A percentile compares a stretch with the other conserved stretches of the same genome.
phyloP scores from a whole-genome alignment of 2,329 filamentous ascomycete species.

The Trichoderma atroviride region DNA sequence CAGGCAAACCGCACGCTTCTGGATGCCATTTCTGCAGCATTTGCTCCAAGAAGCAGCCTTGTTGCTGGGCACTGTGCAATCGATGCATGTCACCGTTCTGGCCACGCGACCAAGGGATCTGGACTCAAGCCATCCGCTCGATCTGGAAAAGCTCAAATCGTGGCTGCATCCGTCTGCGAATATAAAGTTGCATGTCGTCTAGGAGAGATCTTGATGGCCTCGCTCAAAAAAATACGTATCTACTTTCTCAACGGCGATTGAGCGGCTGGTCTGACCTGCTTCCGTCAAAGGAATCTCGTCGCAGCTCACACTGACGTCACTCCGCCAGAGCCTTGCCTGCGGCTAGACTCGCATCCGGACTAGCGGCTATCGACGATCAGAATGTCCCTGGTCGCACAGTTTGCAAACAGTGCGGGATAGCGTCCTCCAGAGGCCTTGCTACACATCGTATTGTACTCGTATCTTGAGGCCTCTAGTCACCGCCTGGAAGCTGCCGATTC shows the following conservation, averaged over 20 bases:
- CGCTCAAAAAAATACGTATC: background rate
- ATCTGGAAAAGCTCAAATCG: background rate
- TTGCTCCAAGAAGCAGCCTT: background rate
- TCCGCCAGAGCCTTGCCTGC: conserved; percentile 6
- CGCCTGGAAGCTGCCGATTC: background rate
- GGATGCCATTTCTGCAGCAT: background rate
- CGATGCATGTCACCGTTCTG: background rate
- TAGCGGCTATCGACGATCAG: conserved; percentile 18
- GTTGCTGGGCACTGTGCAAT: conserved; percentile 3
- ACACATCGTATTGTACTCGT: background rate
- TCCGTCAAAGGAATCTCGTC: conserved; percentile 11
- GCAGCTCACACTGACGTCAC: conserved; percentile 17
- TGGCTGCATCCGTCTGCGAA: background rate
- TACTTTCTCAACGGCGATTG: background rate
- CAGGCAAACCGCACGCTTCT: background rate
- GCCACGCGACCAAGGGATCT: background rate
- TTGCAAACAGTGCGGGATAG: background rate
- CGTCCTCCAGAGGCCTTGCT: background rate
- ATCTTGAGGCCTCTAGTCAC: background rate
- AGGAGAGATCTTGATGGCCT: background rate
- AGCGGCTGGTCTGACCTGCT: conserved; percentile 15
- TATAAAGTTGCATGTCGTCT: background rate
- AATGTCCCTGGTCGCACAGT: conserved; percentile 17
- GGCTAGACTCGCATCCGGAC: background rate
- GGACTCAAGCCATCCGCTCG: background rate